phyloP scores from a whole-genome alignment of 2,329 filamentous ascomycete species.

The Fusarium transvaalense region DNA sequence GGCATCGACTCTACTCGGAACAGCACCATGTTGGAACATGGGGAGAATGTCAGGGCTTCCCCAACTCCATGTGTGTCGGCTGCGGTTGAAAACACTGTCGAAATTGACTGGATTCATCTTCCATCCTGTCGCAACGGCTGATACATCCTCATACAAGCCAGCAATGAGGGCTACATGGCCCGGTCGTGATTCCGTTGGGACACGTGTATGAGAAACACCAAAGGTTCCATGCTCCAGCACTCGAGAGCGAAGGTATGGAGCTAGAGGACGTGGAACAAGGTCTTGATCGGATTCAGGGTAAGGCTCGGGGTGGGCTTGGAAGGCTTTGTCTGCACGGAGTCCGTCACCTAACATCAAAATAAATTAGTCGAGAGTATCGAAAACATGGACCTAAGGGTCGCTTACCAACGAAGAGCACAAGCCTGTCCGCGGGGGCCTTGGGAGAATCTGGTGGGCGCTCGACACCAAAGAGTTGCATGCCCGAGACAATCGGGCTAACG shows the following conservation, averaged over 20 bases:
- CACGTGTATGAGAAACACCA: conserved; percentile 95
- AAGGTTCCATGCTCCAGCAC: conserved; percentile 93
- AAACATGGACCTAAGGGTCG: not conserved
- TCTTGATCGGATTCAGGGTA: conserved; percentile 75
- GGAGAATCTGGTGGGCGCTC: conserved; percentile 66
- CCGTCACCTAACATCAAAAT: conserved; percentile 75
- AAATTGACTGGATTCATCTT: conserved; percentile 98
- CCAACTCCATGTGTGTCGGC: conserved; percentile 98
- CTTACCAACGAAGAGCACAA: conserved; percentile 92
- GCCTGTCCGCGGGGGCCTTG: conserved; percentile 85
- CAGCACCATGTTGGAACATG: conserved; percentile 96
- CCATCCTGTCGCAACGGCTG: conserved; percentile 96
- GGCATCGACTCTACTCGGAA: conserved; percentile 88
- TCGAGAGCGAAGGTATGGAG: conserved; percentile 90
- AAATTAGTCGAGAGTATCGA: conserved; percentile 20
- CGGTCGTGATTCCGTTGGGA: conserved; percentile 95
- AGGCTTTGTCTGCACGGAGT: conserved; percentile 96
- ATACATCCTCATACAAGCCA: conserved; percentile 97
- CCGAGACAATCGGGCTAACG: conserved; percentile 94
- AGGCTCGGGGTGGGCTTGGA: conserved; percentile 92
- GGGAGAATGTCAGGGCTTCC: conserved; percentile 96
- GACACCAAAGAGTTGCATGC: conserved; percentile 86
- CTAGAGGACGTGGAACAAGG: conserved; percentile 81
- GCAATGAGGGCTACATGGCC: conserved; percentile 98
- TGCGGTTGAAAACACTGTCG: conserved; percentile 98